Conservation (phyloP, 257 asterid genomes). For the Jacaranda mimosifolia region DNA sequence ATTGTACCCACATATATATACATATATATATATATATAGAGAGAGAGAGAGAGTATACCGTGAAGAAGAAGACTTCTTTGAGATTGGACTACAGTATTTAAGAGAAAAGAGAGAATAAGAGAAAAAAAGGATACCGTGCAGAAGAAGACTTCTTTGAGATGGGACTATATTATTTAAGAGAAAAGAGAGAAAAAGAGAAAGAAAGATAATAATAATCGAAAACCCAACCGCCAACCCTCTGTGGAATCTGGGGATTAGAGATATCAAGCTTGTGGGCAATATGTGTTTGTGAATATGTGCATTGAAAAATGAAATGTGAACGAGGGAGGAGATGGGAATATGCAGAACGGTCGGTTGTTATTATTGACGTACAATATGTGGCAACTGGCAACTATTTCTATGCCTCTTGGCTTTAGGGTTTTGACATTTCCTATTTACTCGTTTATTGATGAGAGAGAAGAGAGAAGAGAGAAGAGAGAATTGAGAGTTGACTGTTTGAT, state of each 20-base stretch:
- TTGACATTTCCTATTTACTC: conserved; percentile 26
- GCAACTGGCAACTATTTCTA: conserved; percentile 28
- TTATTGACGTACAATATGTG: not conserved
- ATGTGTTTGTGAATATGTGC: not conserved
- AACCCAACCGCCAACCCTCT: not conserved
- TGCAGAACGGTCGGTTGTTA: not conserved
- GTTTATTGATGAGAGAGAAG: conserved; percentile 10
- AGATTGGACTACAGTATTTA: not conserved
- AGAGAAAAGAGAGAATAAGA: not conserved
- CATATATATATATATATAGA: too few relatives aligned
- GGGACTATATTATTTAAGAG: not conserved
- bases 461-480: too few relatives aligned
- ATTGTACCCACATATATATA: not conserved
- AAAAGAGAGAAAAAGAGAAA: not conserved
- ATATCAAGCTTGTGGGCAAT: not conserved
- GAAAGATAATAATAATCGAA: not conserved
- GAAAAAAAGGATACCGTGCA: not conserved
- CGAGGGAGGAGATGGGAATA: not conserved
- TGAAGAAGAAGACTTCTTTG: not conserved
- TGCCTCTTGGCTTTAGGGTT: conserved; percentile 7
- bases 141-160: not conserved
- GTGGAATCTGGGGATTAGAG: not conserved
- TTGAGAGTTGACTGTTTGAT: conserved; percentile 34
- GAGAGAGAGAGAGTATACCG: conserved; percentile 3
- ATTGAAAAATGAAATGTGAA: not conserved